Conservation (phyloP, 345 rosid genomes). For the Hibiscus tridactylites region DNA sequence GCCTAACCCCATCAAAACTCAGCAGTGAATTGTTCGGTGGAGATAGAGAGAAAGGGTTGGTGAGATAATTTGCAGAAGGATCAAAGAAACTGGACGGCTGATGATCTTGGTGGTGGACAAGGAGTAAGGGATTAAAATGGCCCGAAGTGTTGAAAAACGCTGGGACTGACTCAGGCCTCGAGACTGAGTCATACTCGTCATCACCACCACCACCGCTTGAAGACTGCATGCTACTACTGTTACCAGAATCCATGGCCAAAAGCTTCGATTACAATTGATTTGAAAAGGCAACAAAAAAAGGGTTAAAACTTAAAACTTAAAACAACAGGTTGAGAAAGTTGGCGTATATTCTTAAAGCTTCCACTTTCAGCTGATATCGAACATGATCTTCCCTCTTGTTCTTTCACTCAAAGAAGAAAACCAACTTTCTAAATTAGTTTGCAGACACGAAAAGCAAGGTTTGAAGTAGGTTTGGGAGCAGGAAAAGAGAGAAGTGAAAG, state of each 20-base stretch:
- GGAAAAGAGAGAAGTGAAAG: conserved; percentile 17
- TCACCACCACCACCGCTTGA: conserved; percentile 53
- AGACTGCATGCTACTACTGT: conserved; percentile 70
- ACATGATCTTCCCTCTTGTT: not conserved
- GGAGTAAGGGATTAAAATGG: conserved; percentile 24
- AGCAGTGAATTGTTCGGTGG: conserved; percentile 23
- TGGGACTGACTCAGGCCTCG: conserved; percentile 32
- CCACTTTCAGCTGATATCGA: not conserved
- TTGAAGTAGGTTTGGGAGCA: conserved; percentile 29
- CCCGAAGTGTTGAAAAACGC: conserved; percentile 31
- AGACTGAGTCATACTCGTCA: conserved; percentile 44
- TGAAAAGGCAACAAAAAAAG: not conserved
- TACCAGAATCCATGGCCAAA: conserved; percentile 66
- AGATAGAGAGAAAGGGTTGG: conserved; percentile 29
- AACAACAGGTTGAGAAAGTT: conserved; percentile 21
- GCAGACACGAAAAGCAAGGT: not conserved
- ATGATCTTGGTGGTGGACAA: conserved; percentile 9
- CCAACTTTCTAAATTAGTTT: no score
- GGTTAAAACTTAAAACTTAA: no score
- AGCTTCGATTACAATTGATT: not conserved
- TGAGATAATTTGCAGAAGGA: conserved; percentile 24
- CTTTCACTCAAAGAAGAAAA: no score
- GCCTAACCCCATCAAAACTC: conserved; percentile 22
- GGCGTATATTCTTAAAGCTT: conserved; percentile 13
- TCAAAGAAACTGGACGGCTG: conserved; percentile 26